These are phyloP conservation scores for Neoboletus subvelutipes DNA, from an alignment of 768 basidiomycete genomes.

Conservation along the genomic window DNA sequence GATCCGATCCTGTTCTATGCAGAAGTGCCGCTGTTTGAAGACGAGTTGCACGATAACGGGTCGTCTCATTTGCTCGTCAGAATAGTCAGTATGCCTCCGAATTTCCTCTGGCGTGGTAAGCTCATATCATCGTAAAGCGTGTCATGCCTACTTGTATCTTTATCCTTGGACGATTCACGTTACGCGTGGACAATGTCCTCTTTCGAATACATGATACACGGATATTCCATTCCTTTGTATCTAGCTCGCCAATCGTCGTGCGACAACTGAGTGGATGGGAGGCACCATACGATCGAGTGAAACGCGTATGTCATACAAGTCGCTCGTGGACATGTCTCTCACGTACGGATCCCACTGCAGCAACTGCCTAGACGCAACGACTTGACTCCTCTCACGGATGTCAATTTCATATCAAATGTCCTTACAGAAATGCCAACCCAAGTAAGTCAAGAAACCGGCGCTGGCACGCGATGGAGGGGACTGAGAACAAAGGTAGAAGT, in stretches of 20 bases:
- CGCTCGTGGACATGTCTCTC: neutral
- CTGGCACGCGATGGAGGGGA: conserved; percentile 83
- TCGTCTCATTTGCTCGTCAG: conserved; percentile 80
- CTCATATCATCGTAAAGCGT: conserved; percentile 50
- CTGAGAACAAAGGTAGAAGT: conserved; percentile 67
- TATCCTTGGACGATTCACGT: conserved; percentile 84
- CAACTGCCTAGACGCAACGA: conserved; percentile 73
- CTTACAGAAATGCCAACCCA: conserved; percentile 62
- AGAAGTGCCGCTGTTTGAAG: conserved; percentile 91
- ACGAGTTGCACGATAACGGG: conserved; percentile 97
- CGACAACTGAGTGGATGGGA: conserved; percentile 90
- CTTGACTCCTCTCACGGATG: conserved; percentile 83
- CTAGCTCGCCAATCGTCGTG: conserved; percentile 59
- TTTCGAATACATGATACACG: conserved; percentile 90
- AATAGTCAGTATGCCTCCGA: conserved; percentile 59
- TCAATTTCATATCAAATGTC: conserved; percentile 75
- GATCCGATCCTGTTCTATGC: conserved; percentile 99
- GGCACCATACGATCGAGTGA: conserved; percentile 80
- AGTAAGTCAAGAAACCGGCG: conserved; percentile 58
- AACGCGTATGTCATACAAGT: conserved; percentile 50
- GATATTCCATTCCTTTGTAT: conserved; percentile 80
- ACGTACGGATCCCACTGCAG: conserved; percentile 37
- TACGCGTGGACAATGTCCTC: conserved; percentile 92
- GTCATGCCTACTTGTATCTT: conserved; percentile 97
- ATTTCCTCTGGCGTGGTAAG: neutral